Conservation (phyloP, 1,284 basidiomycete species). For the Sporisorium iseilematis-ciliati region DNA sequence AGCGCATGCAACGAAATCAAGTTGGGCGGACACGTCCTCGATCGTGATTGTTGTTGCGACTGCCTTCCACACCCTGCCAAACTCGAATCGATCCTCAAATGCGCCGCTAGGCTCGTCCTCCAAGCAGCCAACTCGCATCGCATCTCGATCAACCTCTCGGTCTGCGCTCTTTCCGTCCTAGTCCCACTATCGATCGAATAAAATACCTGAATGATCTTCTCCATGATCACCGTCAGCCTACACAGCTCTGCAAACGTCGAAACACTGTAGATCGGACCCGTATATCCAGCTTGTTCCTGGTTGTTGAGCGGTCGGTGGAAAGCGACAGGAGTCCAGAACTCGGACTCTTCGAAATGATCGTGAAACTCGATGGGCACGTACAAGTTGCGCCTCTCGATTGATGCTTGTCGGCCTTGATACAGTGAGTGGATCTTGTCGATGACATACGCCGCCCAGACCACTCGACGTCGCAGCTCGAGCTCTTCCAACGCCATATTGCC, state of each 20-base stretch:
- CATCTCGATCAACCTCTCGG: conserved; percentile 56
- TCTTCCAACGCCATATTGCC: conserved; percentile 52
- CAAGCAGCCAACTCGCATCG: conserved; percentile 39
- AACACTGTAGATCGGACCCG: conserved; percentile 60
- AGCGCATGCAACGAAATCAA: conserved; percentile 65
- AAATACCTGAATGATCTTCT: conserved; percentile 27
- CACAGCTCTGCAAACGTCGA: conserved; percentile 64
- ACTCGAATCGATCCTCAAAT: conserved; percentile 37
- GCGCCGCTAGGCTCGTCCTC: conserved; percentile 35
- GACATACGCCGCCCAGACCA: conserved; percentile 61
- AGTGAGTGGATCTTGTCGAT: conserved; percentile 67
- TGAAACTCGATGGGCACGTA: conserved; percentile 62
- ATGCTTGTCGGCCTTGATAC: conserved; percentile 65
- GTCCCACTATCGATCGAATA: conserved; percentile 25
- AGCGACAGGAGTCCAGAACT: conserved; percentile 65
- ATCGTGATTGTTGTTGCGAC: conserved; percentile 2
- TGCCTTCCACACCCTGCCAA: conserved; percentile 28
- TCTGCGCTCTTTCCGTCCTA: conserved; percentile 23
- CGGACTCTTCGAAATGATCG: conserved; percentile 65
- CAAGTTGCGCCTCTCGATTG: conserved; percentile 52
- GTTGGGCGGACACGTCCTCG: conserved; percentile 57
- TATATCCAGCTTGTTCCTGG: conserved; percentile 36
- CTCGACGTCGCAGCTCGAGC: conserved; percentile 60
- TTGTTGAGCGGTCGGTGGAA: conserved; percentile 26
- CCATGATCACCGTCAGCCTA: conserved; percentile 63